Evolutionary conservation across 129 eudicot species (phyloP).

Genomic region (Escallonia herrerae): DNA sequence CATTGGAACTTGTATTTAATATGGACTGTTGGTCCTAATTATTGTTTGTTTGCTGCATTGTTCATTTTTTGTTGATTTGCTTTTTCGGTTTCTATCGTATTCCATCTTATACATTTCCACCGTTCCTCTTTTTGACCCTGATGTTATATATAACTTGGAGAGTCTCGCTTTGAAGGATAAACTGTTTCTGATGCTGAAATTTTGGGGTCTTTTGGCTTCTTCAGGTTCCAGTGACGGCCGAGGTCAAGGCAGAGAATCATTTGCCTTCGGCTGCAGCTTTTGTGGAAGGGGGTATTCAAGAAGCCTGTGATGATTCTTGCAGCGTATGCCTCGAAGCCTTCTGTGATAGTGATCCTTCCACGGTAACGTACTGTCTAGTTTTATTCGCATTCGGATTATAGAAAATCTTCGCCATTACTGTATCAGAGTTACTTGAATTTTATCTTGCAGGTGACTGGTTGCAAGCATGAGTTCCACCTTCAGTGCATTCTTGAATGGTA

Average conservation of each 20-base stretch:
- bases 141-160: too few species aligned
- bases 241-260: slow-evolving; percentile 41
- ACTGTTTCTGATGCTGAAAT: too few species aligned
- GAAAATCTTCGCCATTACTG: background rate
- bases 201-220: too few species aligned
- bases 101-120: too few species aligned
- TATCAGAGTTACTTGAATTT: background rate
- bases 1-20: too few species aligned
- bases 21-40: too few species aligned
- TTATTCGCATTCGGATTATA: background rate
- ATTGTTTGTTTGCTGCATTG: too few species aligned
- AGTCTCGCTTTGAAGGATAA: too few species aligned
- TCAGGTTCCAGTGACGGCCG: slow-evolving; percentile 40
- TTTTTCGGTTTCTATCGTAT: too few species aligned
- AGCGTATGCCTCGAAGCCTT: slow-evolving; percentile 88
- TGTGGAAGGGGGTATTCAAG: slow-evolving; percentile 92
- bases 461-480: slow-evolving; percentile 92
- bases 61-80: too few species aligned
- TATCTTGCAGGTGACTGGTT: slow-evolving; percentile 64
- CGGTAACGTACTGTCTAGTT: slow-evolving; percentile 22
- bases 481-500: slow-evolving; percentile 97
- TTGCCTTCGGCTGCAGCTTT: slow-evolving; percentile 89
- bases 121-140: too few species aligned
- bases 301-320: slow-evolving; percentile 92
- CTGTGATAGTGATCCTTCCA: slow-evolving; percentile 75